Percentiles rank a stretch among this genome's conserved stretches.
Evolutionary conservation across 2,329 filamentous ascomycete genomes (phyloP).

Genomic region (Ophiostoma novo-ulmi): DNA sequence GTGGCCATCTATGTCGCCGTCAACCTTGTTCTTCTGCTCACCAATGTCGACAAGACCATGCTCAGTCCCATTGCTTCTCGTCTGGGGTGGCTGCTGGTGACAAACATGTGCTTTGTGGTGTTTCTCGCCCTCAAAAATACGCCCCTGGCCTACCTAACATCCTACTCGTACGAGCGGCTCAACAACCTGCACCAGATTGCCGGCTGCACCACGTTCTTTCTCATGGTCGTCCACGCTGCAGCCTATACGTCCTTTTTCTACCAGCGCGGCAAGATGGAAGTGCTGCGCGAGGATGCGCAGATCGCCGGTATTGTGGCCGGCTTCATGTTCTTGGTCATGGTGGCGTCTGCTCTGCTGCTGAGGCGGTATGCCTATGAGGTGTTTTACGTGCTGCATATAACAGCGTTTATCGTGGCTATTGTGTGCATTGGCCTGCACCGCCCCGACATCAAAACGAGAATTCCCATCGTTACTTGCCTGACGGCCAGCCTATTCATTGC

Average conservation of each 20-base stretch:
- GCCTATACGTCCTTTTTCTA: constrained; percentile 43
- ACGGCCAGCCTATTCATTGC: not conserved
- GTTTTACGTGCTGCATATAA: not conserved
- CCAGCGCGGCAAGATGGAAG: constrained; percentile 28
- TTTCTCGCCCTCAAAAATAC: constrained; percentile 34
- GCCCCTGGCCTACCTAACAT: constrained; percentile 48
- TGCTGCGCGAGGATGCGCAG: constrained; percentile 38
- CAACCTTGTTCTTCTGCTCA: constrained; percentile 32
- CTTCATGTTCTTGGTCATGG: constrained; percentile 30
- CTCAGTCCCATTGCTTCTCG: not conserved
- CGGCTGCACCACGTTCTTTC: constrained; percentile 46
- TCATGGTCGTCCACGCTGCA: constrained; percentile 43
- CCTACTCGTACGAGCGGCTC: constrained; percentile 54
- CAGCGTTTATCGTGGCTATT: not conserved
- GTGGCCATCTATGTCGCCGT: constrained; percentile 33
- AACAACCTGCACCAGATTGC: constrained; percentile 53
- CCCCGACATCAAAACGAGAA: not conserved
- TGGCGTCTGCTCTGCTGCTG: not conserved
- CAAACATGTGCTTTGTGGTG: not conserved
- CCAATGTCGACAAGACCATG: constrained; percentile 30
- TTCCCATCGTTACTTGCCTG: not conserved
- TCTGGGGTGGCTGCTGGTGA: not conserved
- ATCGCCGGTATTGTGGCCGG: constrained; percentile 48
- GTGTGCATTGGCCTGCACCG: not conserved
- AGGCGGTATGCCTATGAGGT: not conserved